These are phyloP conservation scores for Thuja plicata DNA, from an alignment of 83 land plant species.

Conservation along the genomic window DNA sequence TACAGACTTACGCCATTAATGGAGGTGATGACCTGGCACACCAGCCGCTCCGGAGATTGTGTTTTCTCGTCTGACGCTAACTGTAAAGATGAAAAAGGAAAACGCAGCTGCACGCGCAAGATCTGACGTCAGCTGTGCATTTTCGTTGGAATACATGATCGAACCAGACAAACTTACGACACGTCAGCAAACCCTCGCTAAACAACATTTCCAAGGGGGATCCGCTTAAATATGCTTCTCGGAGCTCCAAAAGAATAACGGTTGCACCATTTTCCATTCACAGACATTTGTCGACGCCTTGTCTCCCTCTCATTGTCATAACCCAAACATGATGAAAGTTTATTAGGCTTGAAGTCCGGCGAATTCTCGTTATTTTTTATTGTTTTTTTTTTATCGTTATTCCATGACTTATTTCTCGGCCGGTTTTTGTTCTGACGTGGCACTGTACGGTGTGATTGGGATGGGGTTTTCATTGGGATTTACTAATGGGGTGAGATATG, in stretches of 20 bases:
- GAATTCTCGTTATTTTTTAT: neutral
- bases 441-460: no score
- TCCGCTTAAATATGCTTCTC: neutral
- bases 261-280: neutral
- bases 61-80: neutral
- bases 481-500: no score
- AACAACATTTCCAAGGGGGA: neutral
- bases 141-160: neutral
- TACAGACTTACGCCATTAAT: neutral
- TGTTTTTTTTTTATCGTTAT: no score
- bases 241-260: neutral
- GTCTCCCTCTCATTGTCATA: neutral
- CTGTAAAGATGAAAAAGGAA: neutral
- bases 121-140: neutral
- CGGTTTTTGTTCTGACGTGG: no score
- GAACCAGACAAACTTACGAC: neutral
- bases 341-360: neutral
- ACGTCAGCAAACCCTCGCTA: neutral
- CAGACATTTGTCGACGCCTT: neutral
- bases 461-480: no score
- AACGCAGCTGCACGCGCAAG: neutral
- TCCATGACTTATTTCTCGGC: no score
- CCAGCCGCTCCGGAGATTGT: neutral
- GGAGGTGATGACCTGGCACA: neutral
- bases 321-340: no score